These are phyloP conservation scores for Tilletia indica DNA, from an alignment of 1,284 basidiomycete genomes.

Conservation along the genomic window DNA sequence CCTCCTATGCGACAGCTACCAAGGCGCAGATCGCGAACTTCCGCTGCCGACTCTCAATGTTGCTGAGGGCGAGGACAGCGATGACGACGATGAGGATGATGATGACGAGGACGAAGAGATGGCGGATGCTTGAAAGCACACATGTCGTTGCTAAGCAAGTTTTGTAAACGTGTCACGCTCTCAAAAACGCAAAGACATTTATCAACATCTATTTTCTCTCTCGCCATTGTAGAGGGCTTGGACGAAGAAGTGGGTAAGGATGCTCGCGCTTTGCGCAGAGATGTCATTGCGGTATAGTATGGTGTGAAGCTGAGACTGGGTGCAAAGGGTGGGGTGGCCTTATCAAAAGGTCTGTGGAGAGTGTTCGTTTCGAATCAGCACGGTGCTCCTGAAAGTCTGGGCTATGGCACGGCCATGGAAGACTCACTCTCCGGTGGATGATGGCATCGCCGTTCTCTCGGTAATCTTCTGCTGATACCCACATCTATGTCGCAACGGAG, in stretches of 20 bases:
- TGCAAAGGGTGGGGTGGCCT: not conserved
- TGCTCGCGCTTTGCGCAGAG: too few relatives aligned
- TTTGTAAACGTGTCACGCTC: too few relatives aligned
- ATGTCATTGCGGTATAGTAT: too few relatives aligned
- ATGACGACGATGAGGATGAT: slow-evolving; percentile 40
- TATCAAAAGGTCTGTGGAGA: slow-evolving; percentile 1
- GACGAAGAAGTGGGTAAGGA: too few relatives aligned
- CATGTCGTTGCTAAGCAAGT: too few relatives aligned
- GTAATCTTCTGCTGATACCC: slow-evolving; percentile 21
- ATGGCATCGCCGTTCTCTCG: slow-evolving; percentile 13
- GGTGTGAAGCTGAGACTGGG: not conserved
- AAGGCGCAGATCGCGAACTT: slow-evolving; percentile 52
- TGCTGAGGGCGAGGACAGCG: slow-evolving; percentile 40
- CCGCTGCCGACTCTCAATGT: slow-evolving; percentile 38
- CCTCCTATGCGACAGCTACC: slow-evolving; percentile 86
- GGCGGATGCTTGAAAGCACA: not conserved
- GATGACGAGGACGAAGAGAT: slow-evolving; percentile 29
- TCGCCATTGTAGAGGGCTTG: too few relatives aligned
- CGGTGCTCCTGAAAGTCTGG: too few relatives aligned
- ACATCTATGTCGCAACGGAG: not conserved
- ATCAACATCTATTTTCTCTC: too few relatives aligned
- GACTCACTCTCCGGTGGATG: slow-evolving; percentile 13
- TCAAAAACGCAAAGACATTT: too few relatives aligned
- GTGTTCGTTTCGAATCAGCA: too few relatives aligned
- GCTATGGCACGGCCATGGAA: too few relatives aligned